Conservation (phyloP, 2,329 filamentous ascomycete genomes). For the Fusarium sp. region DNA sequence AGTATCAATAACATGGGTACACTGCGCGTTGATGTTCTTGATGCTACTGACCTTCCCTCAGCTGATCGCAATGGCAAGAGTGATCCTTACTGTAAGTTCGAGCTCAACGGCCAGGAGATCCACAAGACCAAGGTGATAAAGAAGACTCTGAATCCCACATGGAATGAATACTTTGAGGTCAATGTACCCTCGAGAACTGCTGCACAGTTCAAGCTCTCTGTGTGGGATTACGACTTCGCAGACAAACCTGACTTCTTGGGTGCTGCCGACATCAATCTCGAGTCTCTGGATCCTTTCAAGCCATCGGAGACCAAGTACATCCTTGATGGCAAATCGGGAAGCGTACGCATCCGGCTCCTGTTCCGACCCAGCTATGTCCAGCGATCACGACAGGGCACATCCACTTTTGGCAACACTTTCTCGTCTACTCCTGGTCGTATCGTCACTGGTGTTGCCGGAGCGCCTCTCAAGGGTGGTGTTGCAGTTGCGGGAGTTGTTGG, state of each 20-base stretch:
- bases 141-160: conserved; percentile 93
- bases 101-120: conserved; percentile 86
- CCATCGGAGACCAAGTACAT: conserved; percentile 77
- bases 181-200: conserved; percentile 84
- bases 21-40: conserved; percentile 90
- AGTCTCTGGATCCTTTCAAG: conserved; percentile 84
- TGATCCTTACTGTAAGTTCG: conserved; percentile 96
- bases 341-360: conserved; percentile 81
- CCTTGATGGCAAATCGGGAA: conserved; percentile 90
- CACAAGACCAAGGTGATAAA: conserved; percentile 97
- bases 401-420: conserved; percentile 93
- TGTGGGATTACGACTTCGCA: conserved; percentile 97
- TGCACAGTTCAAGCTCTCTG: conserved; percentile 82
- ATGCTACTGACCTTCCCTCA: conserved; percentile 86
- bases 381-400: conserved; percentile 86
- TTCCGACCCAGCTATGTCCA: conserved; percentile 95
- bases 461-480: conserved; percentile 91
- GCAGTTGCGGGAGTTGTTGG: conserved; percentile 77
- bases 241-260: conserved; percentile 95
- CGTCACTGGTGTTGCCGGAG: conserved; percentile 81
- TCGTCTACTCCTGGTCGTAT: conserved; percentile 86
- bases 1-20: conserved; percentile 99
- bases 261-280: conserved; percentile 77
- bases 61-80: conserved; percentile 97
- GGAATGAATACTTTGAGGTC: conserved; percentile 96